A percentile compares a stretch with the other conserved stretches of the same genome.
phyloP scores from a whole-genome alignment of 2,329 filamentous ascomycete genomes.

The Ustulina deusta region DNA sequence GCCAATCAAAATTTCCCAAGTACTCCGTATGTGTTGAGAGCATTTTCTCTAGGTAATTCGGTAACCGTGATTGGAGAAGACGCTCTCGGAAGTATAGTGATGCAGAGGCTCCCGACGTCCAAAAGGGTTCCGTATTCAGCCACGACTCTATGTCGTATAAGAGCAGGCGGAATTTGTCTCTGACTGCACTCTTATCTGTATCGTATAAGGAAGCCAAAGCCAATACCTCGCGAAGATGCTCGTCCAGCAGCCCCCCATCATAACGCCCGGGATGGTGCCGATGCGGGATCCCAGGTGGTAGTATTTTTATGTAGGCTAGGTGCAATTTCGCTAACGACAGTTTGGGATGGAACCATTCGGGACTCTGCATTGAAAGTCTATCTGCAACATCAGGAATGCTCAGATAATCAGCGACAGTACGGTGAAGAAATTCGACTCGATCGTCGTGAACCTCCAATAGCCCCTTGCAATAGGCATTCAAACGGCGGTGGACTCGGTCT shows the following conservation, averaged over 20 bases:
- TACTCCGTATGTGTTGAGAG: conserved; percentile 11
- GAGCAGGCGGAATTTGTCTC: conserved; percentile 25
- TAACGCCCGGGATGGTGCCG: conserved; percentile 20
- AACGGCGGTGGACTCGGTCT: conserved; percentile 15
- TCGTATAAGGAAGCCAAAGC: conserved; percentile 27
- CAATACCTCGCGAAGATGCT: conserved; percentile 26
- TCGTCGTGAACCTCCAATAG: conserved; percentile 26
- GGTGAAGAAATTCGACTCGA: conserved; percentile 29
- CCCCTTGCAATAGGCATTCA: conserved; percentile 28
- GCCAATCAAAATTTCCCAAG: conserved; percentile 21
- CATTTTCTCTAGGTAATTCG: conserved; percentile 30
- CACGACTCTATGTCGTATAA: conserved; percentile 23
- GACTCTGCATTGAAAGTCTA: conserved; percentile 21
- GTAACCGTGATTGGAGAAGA: conserved; percentile 29
- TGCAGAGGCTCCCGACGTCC: not conserved
- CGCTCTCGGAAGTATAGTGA: conserved; percentile 29
- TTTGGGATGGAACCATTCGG: conserved; percentile 27
- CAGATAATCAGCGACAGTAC: conserved; percentile 29
- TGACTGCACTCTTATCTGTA: conserved; percentile 9
- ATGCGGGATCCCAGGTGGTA: conserved; percentile 8
- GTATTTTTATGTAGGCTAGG: conserved; percentile 22
- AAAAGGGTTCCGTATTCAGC: conserved; percentile 1
- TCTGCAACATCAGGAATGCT: conserved; percentile 19
- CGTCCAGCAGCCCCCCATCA: conserved; percentile 11
- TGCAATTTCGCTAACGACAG: conserved; percentile 28